Evolutionary conservation across 2,329 filamentous ascomycete genomes (phyloP).

Genomic region (Aspergillus sp.): DNA sequence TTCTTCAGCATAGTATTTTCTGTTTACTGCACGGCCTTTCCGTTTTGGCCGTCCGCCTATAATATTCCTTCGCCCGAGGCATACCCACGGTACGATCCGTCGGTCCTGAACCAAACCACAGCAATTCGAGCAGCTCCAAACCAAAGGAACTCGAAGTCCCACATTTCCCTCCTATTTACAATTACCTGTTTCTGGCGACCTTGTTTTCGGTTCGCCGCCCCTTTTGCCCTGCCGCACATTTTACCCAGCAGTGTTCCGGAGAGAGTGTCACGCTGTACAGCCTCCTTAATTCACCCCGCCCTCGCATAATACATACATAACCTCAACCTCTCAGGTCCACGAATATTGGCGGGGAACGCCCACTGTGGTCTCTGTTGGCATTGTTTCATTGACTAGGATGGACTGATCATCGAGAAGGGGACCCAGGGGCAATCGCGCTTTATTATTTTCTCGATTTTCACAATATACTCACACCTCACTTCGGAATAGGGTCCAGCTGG

Average conservation of each 20-base stretch:
- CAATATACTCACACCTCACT: conserved; percentile 2
- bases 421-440: conserved; percentile 16
- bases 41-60: conserved; percentile 3
- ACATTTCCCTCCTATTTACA: conserved; percentile 32
- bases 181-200: conserved; percentile 32
- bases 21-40: background rate
- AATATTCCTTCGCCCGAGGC: conserved; percentile 10
- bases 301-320: conserved; percentile 14
- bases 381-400: conserved; percentile 26
- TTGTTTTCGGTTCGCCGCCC: conserved; percentile 14
- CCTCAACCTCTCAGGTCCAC: conserved; percentile 4
- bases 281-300: conserved; percentile 9
- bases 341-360: conserved; percentile 5
- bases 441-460: conserved; percentile 10
- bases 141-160: conserved; percentile 13
- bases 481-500: conserved; percentile 31
- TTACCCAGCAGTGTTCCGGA: conserved; percentile 4
- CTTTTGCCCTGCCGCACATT: conserved; percentile 16
- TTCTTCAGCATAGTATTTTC: conserved; percentile 4
- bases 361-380: conserved; percentile 11
- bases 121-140: conserved; percentile 7
- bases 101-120: conserved; percentile 16
- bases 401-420: conserved; percentile 24
- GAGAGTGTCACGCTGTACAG: background rate
- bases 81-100: conserved; percentile 23